Evolutionary conservation across 805 yeast species (phyloP), one percentile per base, ranked within the genome.

Genomic region (Pichia thaimueangensis): DNA sequence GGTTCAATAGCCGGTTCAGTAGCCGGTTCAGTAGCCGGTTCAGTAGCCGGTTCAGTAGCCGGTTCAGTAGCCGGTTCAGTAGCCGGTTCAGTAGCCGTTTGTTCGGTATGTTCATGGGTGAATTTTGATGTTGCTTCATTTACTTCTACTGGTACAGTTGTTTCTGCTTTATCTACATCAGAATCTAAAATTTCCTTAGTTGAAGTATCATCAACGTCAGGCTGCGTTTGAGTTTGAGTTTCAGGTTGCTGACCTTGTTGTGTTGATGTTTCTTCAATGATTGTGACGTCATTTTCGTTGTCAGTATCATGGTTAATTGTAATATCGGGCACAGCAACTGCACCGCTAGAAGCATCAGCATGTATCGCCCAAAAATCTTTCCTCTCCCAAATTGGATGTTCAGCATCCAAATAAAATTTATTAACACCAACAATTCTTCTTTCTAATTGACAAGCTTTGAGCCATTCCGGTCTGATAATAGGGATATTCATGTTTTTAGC

Each of bases 401-500:
- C 67, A 16, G 77, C 70, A 59, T 80, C 82, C 27, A 83, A 67
- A 57, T 86, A 86, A 53, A 83, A 86, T 51, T 86, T 87, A 55
- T 95, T 74, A 13, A 93, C 98, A 22, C 97, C 96, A 33, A 89
- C 95, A 43, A 93, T 80, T 56, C 96, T 68, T 53, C 93, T 77
- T 57, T 89, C 97, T 33, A 73, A 62, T 54, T 86, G 95, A 67
- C 97, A 93, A 0, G 97, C 96, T 62, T 84, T 82, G 44, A 93
- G 68, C 97, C 97, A 93, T 60, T 93, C 97, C 0, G 98, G 97
- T 60, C 95, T 76, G 22, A 93, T 89, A 30, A 93, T 76, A 2
- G 98, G 98, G 43, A 93, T 87, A 58, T 88, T 93, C 67, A 78
- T 76, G 41, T 82, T 88, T 47, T 74, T 71, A 1, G 97, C 98